Conservation (phyloP, 176 grass and related monocot species). For the Phragmites australis region DNA sequence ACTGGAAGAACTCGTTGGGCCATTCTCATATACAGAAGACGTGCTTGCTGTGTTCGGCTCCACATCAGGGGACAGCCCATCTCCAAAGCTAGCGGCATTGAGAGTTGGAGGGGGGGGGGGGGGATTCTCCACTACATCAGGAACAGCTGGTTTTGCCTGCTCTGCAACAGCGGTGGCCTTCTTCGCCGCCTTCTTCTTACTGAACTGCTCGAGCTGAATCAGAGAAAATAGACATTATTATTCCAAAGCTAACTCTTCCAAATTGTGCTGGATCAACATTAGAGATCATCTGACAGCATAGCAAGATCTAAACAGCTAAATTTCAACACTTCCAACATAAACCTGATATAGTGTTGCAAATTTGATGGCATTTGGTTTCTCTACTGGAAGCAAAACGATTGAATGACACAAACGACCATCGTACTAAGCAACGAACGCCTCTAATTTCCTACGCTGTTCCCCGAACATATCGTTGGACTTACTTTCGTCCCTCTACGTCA, state of each 20-base stretch:
- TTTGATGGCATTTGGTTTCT: constrained; percentile 24
- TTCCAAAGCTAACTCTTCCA: background rate
- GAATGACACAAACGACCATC: too few relatives aligned
- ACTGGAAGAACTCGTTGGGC: constrained; percentile 33
- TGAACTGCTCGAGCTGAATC: constrained; percentile 91
- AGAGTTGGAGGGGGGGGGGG: constrained; percentile 44
- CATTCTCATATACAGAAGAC: constrained; percentile 47
- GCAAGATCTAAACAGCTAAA: constrained; percentile 3
- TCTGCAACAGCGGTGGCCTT: constrained; percentile 46
- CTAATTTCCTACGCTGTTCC: too few relatives aligned
- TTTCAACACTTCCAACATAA: constrained; percentile 1
- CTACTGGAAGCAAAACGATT: background rate
- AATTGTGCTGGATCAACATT: background rate
- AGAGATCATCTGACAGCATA: background rate
- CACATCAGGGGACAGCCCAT: constrained; percentile 39
- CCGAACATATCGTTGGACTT: too few relatives aligned
- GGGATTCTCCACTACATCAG: constrained; percentile 40
- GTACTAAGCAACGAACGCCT: too few relatives aligned
- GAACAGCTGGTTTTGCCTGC: constrained; percentile 33
- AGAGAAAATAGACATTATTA: constrained; percentile 39
- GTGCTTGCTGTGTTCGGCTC: constrained; percentile 25
- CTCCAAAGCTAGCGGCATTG: background rate
- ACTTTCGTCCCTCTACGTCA: too few relatives aligned
- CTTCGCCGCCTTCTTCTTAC: constrained; percentile 76
- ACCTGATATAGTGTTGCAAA: background rate